A percentile compares a stretch with the other conserved stretches of the same genome.
phyloP scores from a whole-genome alignment of 176 grass and related monocot species.

The Eragrostis curvula region DNA sequence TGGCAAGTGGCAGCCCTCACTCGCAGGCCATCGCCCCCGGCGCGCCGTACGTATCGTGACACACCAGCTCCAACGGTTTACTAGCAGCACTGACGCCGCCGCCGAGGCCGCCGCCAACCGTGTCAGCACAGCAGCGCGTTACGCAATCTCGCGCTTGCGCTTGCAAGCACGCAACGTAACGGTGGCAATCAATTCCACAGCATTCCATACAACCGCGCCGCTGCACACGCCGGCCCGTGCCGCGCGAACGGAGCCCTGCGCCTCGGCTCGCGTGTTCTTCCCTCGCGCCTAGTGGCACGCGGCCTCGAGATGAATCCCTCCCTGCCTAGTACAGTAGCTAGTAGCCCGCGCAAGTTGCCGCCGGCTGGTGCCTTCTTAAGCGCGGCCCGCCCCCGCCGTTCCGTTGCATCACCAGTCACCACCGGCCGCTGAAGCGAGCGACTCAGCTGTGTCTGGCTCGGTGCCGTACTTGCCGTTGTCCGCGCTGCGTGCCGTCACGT shows the following conservation, averaged over 20 bases:
- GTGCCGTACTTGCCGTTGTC: neutral
- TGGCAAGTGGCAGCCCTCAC: too few relatives aligned
- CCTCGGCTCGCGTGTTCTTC: conserved; percentile 9
- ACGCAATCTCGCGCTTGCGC: neutral
- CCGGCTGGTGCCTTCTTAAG: neutral
- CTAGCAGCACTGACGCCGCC: neutral
- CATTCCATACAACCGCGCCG: neutral
- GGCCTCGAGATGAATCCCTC: neutral
- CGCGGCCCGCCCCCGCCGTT: neutral
- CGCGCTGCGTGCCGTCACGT: neutral
- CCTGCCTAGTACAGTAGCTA: neutral
- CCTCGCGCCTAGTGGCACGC: neutral
- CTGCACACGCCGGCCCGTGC: neutral
- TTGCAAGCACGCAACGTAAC: conserved; percentile 21
- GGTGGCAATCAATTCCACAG: neutral
- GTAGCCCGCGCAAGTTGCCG: neutral
- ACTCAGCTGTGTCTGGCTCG: neutral
- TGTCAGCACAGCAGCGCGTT: neutral
- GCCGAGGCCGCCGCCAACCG: neutral
- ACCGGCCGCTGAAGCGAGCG: neutral
- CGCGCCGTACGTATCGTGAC: neutral
- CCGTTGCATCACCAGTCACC: neutral
- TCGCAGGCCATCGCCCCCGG: too few relatives aligned
- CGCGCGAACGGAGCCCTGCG: neutral
- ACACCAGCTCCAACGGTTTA: neutral